phyloP scores from a whole-genome alignment of 441 rosid genomes.

The Jatropha multifida region DNA sequence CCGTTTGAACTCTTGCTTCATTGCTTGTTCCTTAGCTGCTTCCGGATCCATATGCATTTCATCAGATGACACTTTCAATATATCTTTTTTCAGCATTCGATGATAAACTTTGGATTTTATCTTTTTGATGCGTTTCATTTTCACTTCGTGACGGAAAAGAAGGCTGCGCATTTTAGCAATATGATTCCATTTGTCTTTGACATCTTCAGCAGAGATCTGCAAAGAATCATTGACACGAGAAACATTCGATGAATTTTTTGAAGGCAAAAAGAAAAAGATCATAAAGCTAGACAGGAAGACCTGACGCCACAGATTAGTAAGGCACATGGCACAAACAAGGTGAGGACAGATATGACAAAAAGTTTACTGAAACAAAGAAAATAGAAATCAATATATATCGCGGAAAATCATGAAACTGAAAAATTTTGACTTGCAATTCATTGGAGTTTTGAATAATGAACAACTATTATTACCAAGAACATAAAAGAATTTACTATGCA shows the following conservation, averaged over 20 bases:
- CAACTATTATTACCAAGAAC: background rate
- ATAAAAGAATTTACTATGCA: background rate
- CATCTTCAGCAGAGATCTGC: conserved; percentile 83
- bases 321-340: background rate
- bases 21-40: conserved; percentile 77
- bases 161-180: conserved; percentile 84
- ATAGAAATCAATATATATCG: background rate
- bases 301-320: background rate
- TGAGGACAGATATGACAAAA: background rate
- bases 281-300: background rate
- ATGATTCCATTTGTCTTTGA: conserved; percentile 50
- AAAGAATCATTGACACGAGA: conserved; percentile 27
- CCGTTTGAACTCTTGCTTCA: conserved; percentile 69
- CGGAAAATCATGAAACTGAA: conserved; percentile 5
- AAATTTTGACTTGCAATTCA: background rate
- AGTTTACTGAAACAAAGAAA: background rate
- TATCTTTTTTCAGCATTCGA: conserved; percentile 71
- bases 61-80: conserved; percentile 39
- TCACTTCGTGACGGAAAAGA: conserved; percentile 84
- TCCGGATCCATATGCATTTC: conserved; percentile 74
- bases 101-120: conserved; percentile 95
- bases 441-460: background rate
- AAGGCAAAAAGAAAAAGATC: background rate
- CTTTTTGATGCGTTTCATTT: conserved; percentile 77
- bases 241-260: background rate